A percentile compares a stretch with the other conserved stretches of the same genome.
phyloP scores from a whole-genome alignment of 331 rosid genomes.

The Quercus tomentella region DNA sequence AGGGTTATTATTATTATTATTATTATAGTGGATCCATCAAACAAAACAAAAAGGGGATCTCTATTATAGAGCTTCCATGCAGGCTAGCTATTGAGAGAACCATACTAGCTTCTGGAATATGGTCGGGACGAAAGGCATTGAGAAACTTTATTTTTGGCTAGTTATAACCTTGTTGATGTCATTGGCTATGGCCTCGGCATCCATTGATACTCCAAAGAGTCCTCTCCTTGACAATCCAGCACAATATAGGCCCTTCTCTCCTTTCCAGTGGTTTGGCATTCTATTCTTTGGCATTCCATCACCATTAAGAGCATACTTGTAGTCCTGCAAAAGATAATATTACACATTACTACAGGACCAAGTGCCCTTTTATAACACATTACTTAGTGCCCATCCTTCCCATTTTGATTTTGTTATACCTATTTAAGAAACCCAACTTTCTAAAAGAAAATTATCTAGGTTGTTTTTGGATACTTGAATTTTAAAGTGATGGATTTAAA shows the following conservation, averaged over 20 bases:
- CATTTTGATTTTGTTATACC: neutral
- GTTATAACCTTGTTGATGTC: conserved; percentile 17
- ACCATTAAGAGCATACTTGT: conserved; percentile 21
- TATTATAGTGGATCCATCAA: too few relatives aligned
- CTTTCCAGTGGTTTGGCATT: conserved; percentile 46
- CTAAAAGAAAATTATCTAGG: too few relatives aligned
- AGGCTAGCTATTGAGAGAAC: too few relatives aligned
- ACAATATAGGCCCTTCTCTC: conserved; percentile 37
- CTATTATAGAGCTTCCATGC: too few relatives aligned
- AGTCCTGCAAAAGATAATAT: conserved; percentile 11
- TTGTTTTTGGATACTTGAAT: too few relatives aligned
- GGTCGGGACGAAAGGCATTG: too few relatives aligned
- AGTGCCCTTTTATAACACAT: neutral
- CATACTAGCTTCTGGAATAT: too few relatives aligned
- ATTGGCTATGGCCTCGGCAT: conserved; percentile 27
- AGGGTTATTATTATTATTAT: too few relatives aligned
- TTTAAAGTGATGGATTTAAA: too few relatives aligned
- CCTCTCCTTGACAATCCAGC: conserved; percentile 47
- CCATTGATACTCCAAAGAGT: conserved; percentile 30
- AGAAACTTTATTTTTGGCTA: neutral
- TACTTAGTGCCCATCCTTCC: neutral
- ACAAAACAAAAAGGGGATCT: too few relatives aligned
- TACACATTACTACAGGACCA: neutral
- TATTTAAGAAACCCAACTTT: too few relatives aligned
- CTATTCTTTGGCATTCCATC: conserved; percentile 45